phyloP scores from a whole-genome alignment of 345 rosid species.

The Eucalyptus victrix region DNA sequence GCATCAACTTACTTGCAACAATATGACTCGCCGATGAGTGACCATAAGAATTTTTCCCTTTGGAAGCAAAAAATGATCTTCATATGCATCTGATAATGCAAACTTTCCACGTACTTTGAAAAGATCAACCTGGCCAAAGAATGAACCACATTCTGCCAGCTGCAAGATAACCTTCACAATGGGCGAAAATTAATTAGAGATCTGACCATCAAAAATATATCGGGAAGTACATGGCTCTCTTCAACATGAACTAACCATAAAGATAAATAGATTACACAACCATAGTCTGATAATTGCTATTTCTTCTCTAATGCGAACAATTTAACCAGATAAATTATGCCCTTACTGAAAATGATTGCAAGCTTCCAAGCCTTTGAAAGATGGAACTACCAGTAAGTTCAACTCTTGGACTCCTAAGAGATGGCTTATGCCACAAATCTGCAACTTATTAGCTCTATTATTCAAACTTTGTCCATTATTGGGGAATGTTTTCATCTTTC shows the following conservation, averaged over 20 bases:
- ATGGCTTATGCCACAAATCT: background rate
- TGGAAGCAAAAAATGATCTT: constrained; percentile 84
- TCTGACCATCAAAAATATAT: background rate
- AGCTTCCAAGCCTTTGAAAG: background rate
- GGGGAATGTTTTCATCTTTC: background rate
- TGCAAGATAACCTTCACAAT: constrained; percentile 75
- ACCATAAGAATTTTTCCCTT: constrained; percentile 64
- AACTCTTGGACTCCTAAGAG: background rate
- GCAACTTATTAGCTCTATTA: background rate
- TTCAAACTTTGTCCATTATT: background rate
- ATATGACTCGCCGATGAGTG: constrained; percentile 77
- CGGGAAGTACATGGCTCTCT: background rate
- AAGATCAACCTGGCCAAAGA: constrained; percentile 91
- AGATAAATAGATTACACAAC: background rate
- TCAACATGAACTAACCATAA: background rate
- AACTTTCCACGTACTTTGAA: constrained; percentile 98
- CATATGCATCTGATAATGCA: constrained; percentile 94
- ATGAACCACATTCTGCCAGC: constrained; percentile 89
- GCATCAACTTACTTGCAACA: constrained; percentile 59
- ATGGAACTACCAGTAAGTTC: background rate
- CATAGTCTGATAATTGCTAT: background rate
- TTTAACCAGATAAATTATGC: background rate
- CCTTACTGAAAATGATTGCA: background rate
- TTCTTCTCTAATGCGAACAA: background rate
- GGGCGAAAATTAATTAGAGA: background rate